Percentiles rank a stretch among this genome's conserved stretches.
Evolutionary conservation across 768 basidiomycete genomes (phyloP).

Genomic region (Phylloporus arenicola): DNA sequence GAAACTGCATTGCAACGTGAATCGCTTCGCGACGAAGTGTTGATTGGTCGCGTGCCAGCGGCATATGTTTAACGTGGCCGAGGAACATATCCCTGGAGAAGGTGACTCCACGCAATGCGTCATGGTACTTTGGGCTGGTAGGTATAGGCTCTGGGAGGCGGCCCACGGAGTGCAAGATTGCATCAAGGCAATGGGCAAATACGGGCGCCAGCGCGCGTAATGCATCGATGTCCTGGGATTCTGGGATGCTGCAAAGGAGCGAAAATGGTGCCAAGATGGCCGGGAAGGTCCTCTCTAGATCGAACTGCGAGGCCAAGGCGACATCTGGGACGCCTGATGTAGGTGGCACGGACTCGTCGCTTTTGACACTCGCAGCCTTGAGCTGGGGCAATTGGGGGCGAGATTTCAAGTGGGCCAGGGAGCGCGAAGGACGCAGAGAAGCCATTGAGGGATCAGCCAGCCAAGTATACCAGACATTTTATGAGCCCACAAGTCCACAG

Average conservation of each 20-base stretch:
- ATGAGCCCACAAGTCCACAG: slow-evolving; percentile 9
- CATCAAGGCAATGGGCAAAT: slow-evolving; percentile 21
- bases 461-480: slow-evolving; percentile 2
- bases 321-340: slow-evolving; percentile 11
- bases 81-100: slow-evolving; percentile 22
- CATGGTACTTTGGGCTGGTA: slow-evolving; percentile 17
- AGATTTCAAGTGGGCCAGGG: slow-evolving; percentile 8
- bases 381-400: neutral
- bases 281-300: slow-evolving; percentile 33
- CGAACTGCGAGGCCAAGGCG: slow-evolving; percentile 16
- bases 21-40: slow-evolving; percentile 10
- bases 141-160: slow-evolving; percentile 20
- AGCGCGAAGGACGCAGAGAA: slow-evolving; percentile 5
- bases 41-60: neutral
- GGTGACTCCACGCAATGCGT: slow-evolving; percentile 17
- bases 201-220: slow-evolving; percentile 25
- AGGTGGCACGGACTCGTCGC: slow-evolving; percentile 23
- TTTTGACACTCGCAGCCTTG: slow-evolving; percentile 23
- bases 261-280: slow-evolving; percentile 30
- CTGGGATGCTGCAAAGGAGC: slow-evolving; percentile 23
- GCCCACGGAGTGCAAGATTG: slow-evolving; percentile 25
- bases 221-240: slow-evolving; percentile 23
- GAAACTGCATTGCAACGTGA: slow-evolving; percentile 18
- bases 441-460: slow-evolving; percentile 5
- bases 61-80: slow-evolving; percentile 14